Conservation (phyloP, 2,329 filamentous ascomycete species). For the Grosmannia serpens region DNA sequence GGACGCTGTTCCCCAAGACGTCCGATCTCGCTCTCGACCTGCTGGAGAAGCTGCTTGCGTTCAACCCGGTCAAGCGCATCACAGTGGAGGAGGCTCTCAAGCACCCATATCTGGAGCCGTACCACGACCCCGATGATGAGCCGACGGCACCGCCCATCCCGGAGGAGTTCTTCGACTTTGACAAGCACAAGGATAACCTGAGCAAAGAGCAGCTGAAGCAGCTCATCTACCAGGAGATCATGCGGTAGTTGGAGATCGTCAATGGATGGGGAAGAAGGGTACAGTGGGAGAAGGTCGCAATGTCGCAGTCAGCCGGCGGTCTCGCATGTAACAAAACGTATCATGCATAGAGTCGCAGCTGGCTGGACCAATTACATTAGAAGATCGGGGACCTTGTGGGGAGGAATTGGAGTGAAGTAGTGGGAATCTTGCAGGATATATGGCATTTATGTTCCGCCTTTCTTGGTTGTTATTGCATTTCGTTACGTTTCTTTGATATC, state of each 20-base stretch:
- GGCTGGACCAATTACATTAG: conserved; percentile 1
- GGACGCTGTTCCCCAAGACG: conserved; percentile 96
- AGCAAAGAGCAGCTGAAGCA: conserved; percentile 98
- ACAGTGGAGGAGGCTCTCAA: conserved; percentile 94
- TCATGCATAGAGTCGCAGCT: neutral
- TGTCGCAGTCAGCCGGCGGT: neutral
- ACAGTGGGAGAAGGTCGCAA: neutral
- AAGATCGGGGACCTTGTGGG: neutral
- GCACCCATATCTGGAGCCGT: conserved; percentile 96
- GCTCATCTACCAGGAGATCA: conserved; percentile 97
- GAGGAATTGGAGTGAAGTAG: neutral
- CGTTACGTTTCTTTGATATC: neutral
- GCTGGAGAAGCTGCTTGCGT: conserved; percentile 88
- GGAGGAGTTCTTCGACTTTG: conserved; percentile 99
- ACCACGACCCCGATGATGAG: conserved; percentile 97
- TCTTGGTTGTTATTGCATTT: neutral
- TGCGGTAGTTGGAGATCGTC: conserved; percentile 25
- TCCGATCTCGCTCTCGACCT: conserved; percentile 91
- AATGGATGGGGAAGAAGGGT: neutral
- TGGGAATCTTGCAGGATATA: neutral
- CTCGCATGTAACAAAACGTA: neutral
- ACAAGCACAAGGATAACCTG: conserved; percentile 98
- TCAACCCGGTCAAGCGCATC: conserved; percentile 98
- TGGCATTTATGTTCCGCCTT: neutral
- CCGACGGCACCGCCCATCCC: conserved; percentile 93